Base-by-base conservation (phyloP, 768 basidiomycete genomes). In the Gymnopilus dilepis region DNA sequence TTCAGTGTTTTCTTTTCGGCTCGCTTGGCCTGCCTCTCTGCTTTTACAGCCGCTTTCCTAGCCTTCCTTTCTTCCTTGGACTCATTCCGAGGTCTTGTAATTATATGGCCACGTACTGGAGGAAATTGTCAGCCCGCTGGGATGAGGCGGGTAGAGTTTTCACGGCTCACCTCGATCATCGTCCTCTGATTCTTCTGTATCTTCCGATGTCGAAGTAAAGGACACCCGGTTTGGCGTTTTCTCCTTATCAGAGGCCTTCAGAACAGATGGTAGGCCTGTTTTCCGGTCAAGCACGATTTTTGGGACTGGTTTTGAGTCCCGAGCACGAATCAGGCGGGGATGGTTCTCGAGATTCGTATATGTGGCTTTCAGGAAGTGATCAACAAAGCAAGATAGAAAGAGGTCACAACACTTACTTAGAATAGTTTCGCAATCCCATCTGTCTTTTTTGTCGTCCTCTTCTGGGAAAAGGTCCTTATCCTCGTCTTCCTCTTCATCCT, bases 311-410 rank as follows among this genome's bases (percentile, higher is more conserved):
- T 78, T 82, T 40, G 75, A 69, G 61, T 86, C 82, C 33, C 88
- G 80, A 19, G 88, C 86, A 24, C 86, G 84, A 60, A 99, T 95
- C 31, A 97, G 78, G 8, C 90, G 86, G 0, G 97, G 97, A 72
- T 99, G 97, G 69, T 99, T 99, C 73, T 97, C 97, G 6, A 98
- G 81, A 70, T 97, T 99, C n/a, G 94, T 91, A 72, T 95, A 96
- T 9, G 96, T 98, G 8, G 91, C 97, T 97, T 70, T 19, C 43
- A n/a, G 66, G 63, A 61, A 60, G 47, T 65, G 12, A 21, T 13
- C 24, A 48, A 34, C 2, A 40, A 19, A 28, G 0, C 15, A n/a
- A 42, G 15, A 31, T 24, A 17, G n/a, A n/a, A 54, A 2, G 28
- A 26, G 53, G 30, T 21, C 26, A 12, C 19, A 43, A 52, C 12